Percentiles rank a stretch among this genome's conserved stretches.
phyloP scores from a whole-genome alignment of 202 grass and related monocot genomes.

The Zoysia matrella region DNA sequence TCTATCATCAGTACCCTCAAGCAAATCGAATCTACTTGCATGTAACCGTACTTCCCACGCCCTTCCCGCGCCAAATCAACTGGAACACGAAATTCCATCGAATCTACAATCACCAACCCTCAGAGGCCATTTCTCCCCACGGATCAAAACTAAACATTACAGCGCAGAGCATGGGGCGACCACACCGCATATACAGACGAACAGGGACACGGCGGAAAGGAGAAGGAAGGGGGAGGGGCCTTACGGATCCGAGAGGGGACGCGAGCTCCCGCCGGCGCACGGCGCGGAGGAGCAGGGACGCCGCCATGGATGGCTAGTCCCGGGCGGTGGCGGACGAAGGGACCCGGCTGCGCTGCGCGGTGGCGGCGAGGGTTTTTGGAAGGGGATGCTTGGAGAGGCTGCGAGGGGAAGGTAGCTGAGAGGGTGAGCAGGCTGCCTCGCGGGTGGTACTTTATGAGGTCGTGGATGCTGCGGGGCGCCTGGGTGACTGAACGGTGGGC shows the following conservation, averaged over 20 bases:
- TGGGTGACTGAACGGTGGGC: slow-evolving; percentile 27
- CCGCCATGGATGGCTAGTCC: slow-evolving; percentile 46
- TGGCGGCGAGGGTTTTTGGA: slow-evolving; percentile 42
- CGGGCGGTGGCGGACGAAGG: not conserved
- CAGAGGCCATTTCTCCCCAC: not conserved
- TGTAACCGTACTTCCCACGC: too few species aligned
- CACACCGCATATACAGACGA: not conserved
- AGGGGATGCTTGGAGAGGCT: slow-evolving; percentile 43
- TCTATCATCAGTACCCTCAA: not conserved
- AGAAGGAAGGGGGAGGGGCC: not conserved
- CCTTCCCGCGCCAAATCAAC: not conserved
- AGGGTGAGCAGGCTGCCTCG: not conserved
- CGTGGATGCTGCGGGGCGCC: not conserved
- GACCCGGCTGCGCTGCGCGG: slow-evolving; percentile 17
- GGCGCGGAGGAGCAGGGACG: slow-evolving; percentile 66
- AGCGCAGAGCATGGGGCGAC: not conserved
- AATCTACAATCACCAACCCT: not conserved
- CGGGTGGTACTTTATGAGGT: slow-evolving; percentile 18
- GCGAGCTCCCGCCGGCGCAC: not conserved
- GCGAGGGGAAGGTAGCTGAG: not conserved
- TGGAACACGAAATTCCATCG: not conserved
- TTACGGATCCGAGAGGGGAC: slow-evolving; percentile 65
- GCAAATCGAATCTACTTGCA: not conserved
- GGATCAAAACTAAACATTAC: not conserved
- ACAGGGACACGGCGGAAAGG: not conserved